Evolutionary conservation across 306 rosid genomes (phyloP), one percentile per base, ranked within the genome.

Genomic region (Ochetophila trinervis): DNA sequence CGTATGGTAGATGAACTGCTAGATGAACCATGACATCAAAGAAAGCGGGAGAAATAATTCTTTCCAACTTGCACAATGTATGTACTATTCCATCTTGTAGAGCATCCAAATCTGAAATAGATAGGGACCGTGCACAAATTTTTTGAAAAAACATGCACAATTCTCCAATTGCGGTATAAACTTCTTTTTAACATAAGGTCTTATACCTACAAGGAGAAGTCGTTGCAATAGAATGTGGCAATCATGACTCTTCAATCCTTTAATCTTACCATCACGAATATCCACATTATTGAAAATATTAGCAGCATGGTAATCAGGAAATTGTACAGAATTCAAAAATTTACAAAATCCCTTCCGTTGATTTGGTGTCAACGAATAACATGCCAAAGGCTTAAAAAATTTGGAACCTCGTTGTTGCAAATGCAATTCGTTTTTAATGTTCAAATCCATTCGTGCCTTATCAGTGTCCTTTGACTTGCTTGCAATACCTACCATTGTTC

Each of bases 41-140:
- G 5, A 64, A 64, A 0, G 53, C 5, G 0, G 60, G 77, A 0
- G 23, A 45, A 48, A 55, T 64, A 1, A 48, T 56, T 12, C 18
- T 50, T 12, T 64, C 62, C 14, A 71, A 14, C 27, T 71, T 62
- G 13, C 69, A 62, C 65, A n/a, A n/a, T n/a, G n/a, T n/a, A n/a
- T n/a, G n/a, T n/a, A n/a, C n/a, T n/a, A n/a, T n/a, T n/a, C n/a
- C n/a, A n/a, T n/a, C n/a, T n/a, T n/a, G n/a, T n/a, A n/a, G n/a
- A n/a, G n/a, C n/a, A n/a, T n/a, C n/a, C n/a, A n/a, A n/a, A n/a
- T n/a, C n/a, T n/a, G n/a, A n/a, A n/a, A n/a, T n/a, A n/a, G n/a
- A n/a, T n/a, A n/a, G n/a, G n/a, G n/a, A n/a, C n/a, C n/a, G n/a
- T n/a, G n/a, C n/a, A n/a, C n/a, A n/a, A n/a, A n/a, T n/a, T n/a